Evolutionary conservation across 1,284 basidiomycete species (phyloP).

Genomic region (Erythrobasidium hasegawianum): DNA sequence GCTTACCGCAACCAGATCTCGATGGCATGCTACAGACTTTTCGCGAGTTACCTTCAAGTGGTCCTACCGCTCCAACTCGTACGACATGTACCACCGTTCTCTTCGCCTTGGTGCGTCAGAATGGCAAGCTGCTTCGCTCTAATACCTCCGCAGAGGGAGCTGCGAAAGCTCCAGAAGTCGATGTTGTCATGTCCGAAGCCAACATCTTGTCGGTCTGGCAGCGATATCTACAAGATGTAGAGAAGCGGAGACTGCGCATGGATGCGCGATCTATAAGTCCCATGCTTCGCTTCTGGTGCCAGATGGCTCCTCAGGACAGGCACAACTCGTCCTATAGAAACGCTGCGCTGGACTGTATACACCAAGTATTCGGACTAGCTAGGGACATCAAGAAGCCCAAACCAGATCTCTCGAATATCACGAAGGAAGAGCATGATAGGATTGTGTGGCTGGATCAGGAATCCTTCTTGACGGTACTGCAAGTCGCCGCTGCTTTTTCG

Average conservation of each 20-base stretch:
- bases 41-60: not conserved
- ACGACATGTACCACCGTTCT: constrained; percentile 9
- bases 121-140: not conserved
- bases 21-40: not conserved
- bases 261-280: not conserved
- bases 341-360: too few species aligned
- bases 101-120: not conserved
- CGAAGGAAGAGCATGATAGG: not conserved
- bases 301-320: not conserved
- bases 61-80: not conserved
- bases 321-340: not conserved
- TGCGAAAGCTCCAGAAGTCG: not conserved
- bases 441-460: not conserved
- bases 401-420: too few species aligned
- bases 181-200: not conserved
- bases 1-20: not conserved
- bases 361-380: too few species aligned
- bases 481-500: constrained; percentile 3
- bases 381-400: too few species aligned
- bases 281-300: constrained; percentile 2
- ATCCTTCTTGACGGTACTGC: not conserved
- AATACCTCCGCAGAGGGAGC: not conserved
- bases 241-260: not conserved
- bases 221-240: not conserved
- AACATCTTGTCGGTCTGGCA: not conserved